Conservation (phyloP, 2,329 filamentous ascomycete genomes). For the Penicillium sp. region DNA sequence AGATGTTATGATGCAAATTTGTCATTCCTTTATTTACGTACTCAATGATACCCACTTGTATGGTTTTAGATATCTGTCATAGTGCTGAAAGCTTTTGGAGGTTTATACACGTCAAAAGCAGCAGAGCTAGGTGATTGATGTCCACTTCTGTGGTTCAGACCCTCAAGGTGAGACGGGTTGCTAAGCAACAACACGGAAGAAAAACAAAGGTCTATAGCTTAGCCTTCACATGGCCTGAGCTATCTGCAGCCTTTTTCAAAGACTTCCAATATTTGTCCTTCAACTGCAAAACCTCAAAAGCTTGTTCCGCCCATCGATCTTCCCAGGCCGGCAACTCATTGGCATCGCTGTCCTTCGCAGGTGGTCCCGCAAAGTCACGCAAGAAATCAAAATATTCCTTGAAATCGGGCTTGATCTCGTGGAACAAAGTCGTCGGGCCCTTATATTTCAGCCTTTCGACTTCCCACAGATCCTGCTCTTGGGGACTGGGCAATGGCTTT, state of each 20-base stretch:
- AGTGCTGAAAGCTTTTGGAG: background rate
- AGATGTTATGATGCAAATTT: background rate
- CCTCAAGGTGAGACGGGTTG: conserved; percentile 21
- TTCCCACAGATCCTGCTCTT: background rate
- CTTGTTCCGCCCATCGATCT: background rate
- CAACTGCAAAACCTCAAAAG: background rate
- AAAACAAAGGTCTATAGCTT: background rate
- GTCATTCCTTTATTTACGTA: background rate
- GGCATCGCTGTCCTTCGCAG: background rate
- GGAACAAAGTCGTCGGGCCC: background rate
- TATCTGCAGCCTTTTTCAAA: background rate
- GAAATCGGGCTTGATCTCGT: background rate
- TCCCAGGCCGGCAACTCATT: background rate
- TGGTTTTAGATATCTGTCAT: background rate
- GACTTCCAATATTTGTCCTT: background rate
- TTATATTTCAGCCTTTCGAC: background rate
- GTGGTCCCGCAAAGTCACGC: background rate
- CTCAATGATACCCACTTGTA: background rate
- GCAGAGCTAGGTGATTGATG: background rate
- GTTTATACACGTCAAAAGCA: background rate
- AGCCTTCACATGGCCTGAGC: background rate
- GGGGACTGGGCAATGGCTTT: background rate
- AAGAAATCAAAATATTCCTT: background rate
- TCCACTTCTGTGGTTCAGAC: background rate
- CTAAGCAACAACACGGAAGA: too few species aligned